phyloP scores from a whole-genome alignment of 495 filamentous ascomycete genomes.

The Achaetomiella virescens region DNA sequence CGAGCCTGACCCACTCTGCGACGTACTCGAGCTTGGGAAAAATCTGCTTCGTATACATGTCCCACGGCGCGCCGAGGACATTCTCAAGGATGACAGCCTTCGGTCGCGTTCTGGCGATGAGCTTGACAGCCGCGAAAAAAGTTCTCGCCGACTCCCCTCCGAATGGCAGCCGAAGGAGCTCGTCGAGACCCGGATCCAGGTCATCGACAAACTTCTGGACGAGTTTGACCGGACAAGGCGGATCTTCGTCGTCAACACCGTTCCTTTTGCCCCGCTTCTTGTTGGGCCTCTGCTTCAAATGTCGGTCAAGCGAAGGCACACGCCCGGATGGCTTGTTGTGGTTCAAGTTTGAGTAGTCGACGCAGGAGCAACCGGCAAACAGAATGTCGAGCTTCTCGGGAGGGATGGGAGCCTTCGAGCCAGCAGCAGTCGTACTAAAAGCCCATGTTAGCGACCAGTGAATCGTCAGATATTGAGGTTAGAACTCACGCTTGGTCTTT shows the following conservation, averaged over 20 bases:
- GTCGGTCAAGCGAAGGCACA: conserved; percentile 2
- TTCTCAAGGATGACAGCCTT: conserved; percentile 71
- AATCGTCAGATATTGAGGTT: background rate
- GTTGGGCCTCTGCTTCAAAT: conserved; percentile 5
- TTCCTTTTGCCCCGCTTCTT: background rate
- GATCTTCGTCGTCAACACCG: background rate
- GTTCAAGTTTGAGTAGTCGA: conserved; percentile 63
- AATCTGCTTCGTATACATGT: conserved; percentile 37
- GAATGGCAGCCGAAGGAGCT: conserved; percentile 20
- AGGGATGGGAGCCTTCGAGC: conserved; percentile 53
- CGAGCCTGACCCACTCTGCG: conserved; percentile 39
- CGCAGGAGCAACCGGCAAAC: conserved; percentile 70
- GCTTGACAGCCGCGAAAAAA: conserved; percentile 56
- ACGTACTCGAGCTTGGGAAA: conserved; percentile 54
- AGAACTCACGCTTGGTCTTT: conserved; percentile 50
- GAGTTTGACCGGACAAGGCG: background rate
- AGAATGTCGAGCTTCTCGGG: conserved; percentile 55
- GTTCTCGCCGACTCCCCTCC: conserved; percentile 66
- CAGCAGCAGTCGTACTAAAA: conserved; percentile 64
- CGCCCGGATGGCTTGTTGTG: conserved; percentile 28
- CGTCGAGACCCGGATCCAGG: conserved; percentile 25
- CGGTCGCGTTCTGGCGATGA: conserved; percentile 51
- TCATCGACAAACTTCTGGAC: conserved; percentile 9
- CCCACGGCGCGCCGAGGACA: conserved; percentile 59
- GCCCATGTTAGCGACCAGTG: conserved; percentile 15